Evolutionary conservation across 2,329 filamentous ascomycete species (phyloP).

Genomic region (Cladophialophora chaetospira): DNA sequence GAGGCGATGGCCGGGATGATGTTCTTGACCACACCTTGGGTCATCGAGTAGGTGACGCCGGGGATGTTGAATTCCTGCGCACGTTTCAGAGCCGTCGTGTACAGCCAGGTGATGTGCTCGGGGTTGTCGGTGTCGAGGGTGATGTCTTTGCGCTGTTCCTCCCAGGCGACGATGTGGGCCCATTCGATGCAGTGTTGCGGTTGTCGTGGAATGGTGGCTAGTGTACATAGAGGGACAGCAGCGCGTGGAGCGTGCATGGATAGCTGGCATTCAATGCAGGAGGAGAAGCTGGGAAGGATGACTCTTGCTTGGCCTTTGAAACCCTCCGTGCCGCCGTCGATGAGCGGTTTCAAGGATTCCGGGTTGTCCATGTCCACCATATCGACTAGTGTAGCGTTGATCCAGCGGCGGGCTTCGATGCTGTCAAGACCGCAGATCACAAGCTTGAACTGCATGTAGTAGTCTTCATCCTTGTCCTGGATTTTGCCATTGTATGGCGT

Average conservation of each 20-base stretch:
- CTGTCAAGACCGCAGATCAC: constrained; percentile 94
- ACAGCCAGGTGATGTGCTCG: constrained; percentile 97
- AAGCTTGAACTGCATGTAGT: constrained; percentile 96
- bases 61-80: constrained; percentile 86
- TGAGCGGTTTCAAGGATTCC: constrained; percentile 87
- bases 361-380: constrained; percentile 83
- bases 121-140: constrained; percentile 93
- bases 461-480: constrained; percentile 93
- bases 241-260: constrained; percentile 98
- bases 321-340: constrained; percentile 95
- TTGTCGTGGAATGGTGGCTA: constrained; percentile 93
- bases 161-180: constrained; percentile 98
- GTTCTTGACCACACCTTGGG: constrained; percentile 97
- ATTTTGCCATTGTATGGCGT: constrained; percentile 93
- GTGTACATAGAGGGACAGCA: constrained; percentile 93
- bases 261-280: constrained; percentile 96
- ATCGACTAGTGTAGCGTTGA: constrained; percentile 87
- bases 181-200: constrained; percentile 98
- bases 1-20: constrained; percentile 98
- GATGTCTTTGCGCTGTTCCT: constrained; percentile 78
- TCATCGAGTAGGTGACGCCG: constrained; percentile 92
- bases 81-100: constrained; percentile 76
- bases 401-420: constrained; percentile 97
- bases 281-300: constrained; percentile 86
- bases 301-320: constrained; percentile 98